Evolutionary conservation across 495 filamentous ascomycete genomes (phyloP), one percentile per base, ranked within the genome.

Genomic region (Trichocladium uniseriatum): DNA sequence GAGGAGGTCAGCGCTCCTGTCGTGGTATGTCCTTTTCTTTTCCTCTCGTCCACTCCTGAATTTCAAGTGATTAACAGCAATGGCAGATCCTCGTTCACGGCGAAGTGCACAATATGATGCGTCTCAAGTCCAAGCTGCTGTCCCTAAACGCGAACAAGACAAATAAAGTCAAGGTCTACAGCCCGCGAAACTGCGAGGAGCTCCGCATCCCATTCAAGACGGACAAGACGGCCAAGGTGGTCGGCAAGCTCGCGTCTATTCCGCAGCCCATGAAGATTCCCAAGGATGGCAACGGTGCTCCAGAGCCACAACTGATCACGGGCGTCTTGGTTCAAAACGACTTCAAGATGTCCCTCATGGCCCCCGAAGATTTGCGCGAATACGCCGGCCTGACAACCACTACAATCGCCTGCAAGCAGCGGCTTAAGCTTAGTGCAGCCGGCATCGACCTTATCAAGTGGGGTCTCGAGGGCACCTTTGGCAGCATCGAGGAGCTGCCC

Each of bases 21-120:
- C 18, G 91, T 98, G 52, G 87, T 94, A 76, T 70, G 87, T 77
- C 7, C 3, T 38, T 38, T 42, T 48, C 10, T 52, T 11, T 15
- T 20, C 16, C 7, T 15, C 16, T 10, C 31, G 6, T 21, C 9
- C 39, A 50, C 29, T 41, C 45, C 7, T 4, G 0, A 18, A 11
- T 19, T 10, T 1, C 1, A 5, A 20, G 24, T 27, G 24, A 8
- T 8, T 27, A 27, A 27, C 8, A 57, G 72, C 45, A 14, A 16
- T 41, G 8, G 1, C 41, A 90, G 84, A 95, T 98, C 44, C 78
- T 98, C 19, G 92, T 98, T 5, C 92, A 98, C 58, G 92, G 92
- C 24, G 94, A 96, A 61, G 87, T 91, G 54, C 88, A 95, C 60
- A 94, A 96, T 59, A 98, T 98, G 92, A 94, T 90, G 79, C 80